Evolutionary conservation across 1,284 basidiomycete genomes (phyloP).

Genomic region (Coriolopsis trogii): DNA sequence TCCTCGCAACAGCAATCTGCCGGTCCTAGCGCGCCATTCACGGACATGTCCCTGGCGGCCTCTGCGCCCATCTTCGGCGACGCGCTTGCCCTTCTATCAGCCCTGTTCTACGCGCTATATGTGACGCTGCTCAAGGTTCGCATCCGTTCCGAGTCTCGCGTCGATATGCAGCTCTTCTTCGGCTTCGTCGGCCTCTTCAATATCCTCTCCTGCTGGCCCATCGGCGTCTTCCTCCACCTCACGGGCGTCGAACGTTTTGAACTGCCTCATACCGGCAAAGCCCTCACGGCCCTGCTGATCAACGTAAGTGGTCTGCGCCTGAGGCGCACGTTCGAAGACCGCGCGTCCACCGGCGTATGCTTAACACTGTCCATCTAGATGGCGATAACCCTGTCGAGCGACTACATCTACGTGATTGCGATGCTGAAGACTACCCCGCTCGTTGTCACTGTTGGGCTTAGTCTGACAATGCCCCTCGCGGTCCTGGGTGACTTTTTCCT

Average conservation of each 20-base stretch:
- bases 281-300: slow-evolving; percentile 68
- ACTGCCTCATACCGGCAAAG: slow-evolving; percentile 63
- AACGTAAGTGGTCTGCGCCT: slow-evolving; percentile 54
- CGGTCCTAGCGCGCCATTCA: slow-evolving; percentile 10
- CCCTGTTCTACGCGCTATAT: slow-evolving; percentile 90
- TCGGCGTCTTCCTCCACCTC: slow-evolving; percentile 82
- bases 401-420: slow-evolving; percentile 87
- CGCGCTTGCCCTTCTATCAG: slow-evolving; percentile 77
- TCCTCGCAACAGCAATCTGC: slow-evolving; percentile 41
- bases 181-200: slow-evolving; percentile 95
- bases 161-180: slow-evolving; percentile 93
- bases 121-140: slow-evolving; percentile 90
- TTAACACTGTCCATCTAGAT: too few relatives aligned
- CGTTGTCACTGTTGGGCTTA: slow-evolving; percentile 92
- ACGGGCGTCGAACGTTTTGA: slow-evolving; percentile 78
- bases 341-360: too few relatives aligned
- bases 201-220: slow-evolving; percentile 79
- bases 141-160: slow-evolving; percentile 81
- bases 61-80: slow-evolving; percentile 67
- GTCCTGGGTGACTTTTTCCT: slow-evolving; percentile 80
- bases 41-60: slow-evolving; percentile 11
- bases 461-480: slow-evolving; percentile 93
- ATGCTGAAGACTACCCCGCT: slow-evolving; percentile 98
- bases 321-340: too few relatives aligned
- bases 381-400: slow-evolving; percentile 83